Conservation (phyloP, 1,284 basidiomycete species). For the Singerocomus inundabilis region DNA sequence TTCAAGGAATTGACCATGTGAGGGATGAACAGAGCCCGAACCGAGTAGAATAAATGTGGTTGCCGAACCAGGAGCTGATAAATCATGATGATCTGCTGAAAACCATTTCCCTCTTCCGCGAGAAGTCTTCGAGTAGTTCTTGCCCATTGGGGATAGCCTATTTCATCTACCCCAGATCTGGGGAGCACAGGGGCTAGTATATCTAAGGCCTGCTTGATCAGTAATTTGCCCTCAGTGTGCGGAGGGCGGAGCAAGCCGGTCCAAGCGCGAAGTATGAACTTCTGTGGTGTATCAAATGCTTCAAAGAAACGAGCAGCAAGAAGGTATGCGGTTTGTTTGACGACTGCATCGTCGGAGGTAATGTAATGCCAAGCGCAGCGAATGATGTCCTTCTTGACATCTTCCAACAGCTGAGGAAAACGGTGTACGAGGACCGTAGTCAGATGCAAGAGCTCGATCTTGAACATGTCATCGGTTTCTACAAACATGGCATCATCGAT, state of each 20-base stretch:
- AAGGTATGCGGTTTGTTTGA: constrained; percentile 93
- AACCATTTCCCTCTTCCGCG: constrained; percentile 84
- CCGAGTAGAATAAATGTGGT: constrained; percentile 89
- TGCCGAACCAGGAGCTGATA: constrained; percentile 94
- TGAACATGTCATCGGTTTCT: constrained; percentile 77
- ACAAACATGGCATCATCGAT: constrained; percentile 56
- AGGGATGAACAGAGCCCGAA: constrained; percentile 92
- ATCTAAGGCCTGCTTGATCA: constrained; percentile 87
- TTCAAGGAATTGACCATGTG: constrained; percentile 91
- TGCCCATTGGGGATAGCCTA: constrained; percentile 83
- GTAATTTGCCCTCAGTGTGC: constrained; percentile 76
- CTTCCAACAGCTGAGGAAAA: constrained; percentile 74
- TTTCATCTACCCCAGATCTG: constrained; percentile 52
- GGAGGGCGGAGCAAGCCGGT: constrained; percentile 86
- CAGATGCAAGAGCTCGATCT: constrained; percentile 89
- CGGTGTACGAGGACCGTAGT: constrained; percentile 89
- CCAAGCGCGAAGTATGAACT: constrained; percentile 96
- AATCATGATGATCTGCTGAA: constrained; percentile 84
- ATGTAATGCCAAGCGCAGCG: constrained; percentile 94
- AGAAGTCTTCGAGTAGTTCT: constrained; percentile 85
- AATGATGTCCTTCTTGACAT: constrained; percentile 92
- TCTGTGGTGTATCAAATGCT: constrained; percentile 86
- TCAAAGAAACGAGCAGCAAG: constrained; percentile 95
- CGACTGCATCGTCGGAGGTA: constrained; percentile 82
- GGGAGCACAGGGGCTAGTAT: constrained; percentile 89